A percentile compares a stretch with the other conserved stretches of the same genome.
phyloP scores from a whole-genome alignment of 164 flowering plant genomes.

The Magnolia changhungtana region DNA sequence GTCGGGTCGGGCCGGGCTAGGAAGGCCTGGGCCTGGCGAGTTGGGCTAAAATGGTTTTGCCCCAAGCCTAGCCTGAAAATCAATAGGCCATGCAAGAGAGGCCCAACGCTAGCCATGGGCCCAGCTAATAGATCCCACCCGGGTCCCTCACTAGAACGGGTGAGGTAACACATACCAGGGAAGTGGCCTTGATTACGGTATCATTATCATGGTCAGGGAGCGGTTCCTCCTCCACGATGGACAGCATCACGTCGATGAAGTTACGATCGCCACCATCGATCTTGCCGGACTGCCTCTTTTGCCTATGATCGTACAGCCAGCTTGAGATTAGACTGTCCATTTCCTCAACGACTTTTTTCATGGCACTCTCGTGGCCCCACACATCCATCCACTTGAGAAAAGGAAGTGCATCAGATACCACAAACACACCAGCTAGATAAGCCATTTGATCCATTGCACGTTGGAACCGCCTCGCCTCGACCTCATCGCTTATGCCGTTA shows the following conservation, averaged over 20 bases:
- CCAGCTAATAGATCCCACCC: too few relatives aligned
- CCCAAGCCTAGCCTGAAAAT: too few relatives aligned
- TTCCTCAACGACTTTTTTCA: neutral
- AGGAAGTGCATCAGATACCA: conserved; percentile 5
- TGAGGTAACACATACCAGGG: conserved; percentile 4
- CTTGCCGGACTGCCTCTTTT: neutral
- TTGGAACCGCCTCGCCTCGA: neutral
- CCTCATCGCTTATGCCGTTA: neutral
- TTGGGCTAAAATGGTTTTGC: too few relatives aligned
- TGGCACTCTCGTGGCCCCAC: neutral
- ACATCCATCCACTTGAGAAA: conserved; percentile 8
- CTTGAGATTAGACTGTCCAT: neutral
- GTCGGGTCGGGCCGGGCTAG: too few relatives aligned
- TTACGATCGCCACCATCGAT: neutral
- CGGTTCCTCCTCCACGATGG: conserved; percentile 1
- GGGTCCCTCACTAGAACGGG: too few relatives aligned
- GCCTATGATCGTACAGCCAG: conserved; percentile 12
- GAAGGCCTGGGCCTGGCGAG: too few relatives aligned
- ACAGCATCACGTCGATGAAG: conserved; percentile 17
- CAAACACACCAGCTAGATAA: neutral
- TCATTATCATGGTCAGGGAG: conserved; percentile 6
- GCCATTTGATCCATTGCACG: neutral
- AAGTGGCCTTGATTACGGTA: conserved; percentile 10
- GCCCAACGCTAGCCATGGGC: too few relatives aligned
- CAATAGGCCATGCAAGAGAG: too few relatives aligned